Evolutionary conservation across 805 yeast genomes (phyloP).

Genomic region (Pichia deserticola): DNA sequence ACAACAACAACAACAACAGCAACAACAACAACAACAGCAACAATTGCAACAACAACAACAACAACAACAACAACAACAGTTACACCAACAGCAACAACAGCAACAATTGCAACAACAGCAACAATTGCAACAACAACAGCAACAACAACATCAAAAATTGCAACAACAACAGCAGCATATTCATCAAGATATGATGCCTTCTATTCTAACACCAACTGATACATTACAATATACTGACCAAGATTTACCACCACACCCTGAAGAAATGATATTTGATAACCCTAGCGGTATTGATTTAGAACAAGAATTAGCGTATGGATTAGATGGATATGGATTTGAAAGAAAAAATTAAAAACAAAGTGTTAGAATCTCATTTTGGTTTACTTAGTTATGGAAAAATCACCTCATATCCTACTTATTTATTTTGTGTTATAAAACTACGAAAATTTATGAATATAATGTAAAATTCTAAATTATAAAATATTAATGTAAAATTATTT

Average conservation of each 20-base stretch:
- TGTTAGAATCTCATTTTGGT: too few species aligned
- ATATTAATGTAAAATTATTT: too few species aligned
- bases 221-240: conserved; percentile 32
- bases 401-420: too few species aligned
- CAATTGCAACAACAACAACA: conserved; percentile 14
- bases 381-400: too few species aligned
- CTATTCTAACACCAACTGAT: conserved; percentile 38
- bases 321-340: conserved; percentile 41
- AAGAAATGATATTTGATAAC: conserved; percentile 33
- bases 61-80: conserved; percentile 16
- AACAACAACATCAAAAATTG: conserved; percentile 4
- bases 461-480: too few species aligned
- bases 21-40: conserved; percentile 2
- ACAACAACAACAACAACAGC: conserved; percentile 1
- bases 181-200: conserved; percentile 16
- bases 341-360: too few species aligned
- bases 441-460: too few species aligned
- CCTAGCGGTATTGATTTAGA: conserved; percentile 42
- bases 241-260: conserved; percentile 59
- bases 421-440: too few species aligned
- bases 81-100: conserved; percentile 11
- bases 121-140: neutral
- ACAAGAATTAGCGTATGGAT: conserved; percentile 59
- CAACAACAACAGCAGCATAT: conserved; percentile 2
- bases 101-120: conserved; percentile 14